phyloP scores from a whole-genome alignment of 208 protist genomes.

The Wallacemonas collosoma region DNA sequence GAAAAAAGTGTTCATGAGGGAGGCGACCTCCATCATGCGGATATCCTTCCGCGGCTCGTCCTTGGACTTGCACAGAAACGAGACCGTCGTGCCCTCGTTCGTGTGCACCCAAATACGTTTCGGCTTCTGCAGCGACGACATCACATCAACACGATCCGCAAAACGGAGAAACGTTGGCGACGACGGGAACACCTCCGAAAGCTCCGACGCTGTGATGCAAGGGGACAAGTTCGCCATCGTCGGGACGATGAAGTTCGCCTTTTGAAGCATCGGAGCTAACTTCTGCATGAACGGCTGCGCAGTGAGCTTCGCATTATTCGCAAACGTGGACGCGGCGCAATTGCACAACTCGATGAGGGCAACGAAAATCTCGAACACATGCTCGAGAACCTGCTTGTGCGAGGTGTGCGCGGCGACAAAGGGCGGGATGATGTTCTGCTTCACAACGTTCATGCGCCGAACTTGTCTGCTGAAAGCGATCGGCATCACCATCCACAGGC shows the following conservation, averaged over 20 bases:
- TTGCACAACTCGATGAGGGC: conserved; percentile 82
- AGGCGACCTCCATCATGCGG: conserved; percentile 96
- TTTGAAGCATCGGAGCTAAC: conserved; percentile 47
- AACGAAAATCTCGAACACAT: conserved; percentile 62
- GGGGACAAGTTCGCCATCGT: conserved; percentile 77
- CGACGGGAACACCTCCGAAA: conserved; percentile 47
- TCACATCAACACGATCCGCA: conserved; percentile 72
- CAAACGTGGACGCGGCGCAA: conserved; percentile 42
- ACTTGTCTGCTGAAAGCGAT: conserved; percentile 68
- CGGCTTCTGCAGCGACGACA: conserved; percentile 92
- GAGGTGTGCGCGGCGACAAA: conserved; percentile 39
- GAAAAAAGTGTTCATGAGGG: conserved; percentile 94
- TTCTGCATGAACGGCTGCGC: conserved; percentile 61
- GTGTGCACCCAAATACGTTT: conserved; percentile 90
- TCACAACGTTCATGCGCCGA: conserved; percentile 37
- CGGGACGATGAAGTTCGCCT: conserved; percentile 64
- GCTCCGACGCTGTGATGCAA: conserved; percentile 30
- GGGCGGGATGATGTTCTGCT: conserved; percentile 45
- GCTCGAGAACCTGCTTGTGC: conserved; percentile 41
- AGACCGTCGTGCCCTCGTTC: conserved; percentile 63
- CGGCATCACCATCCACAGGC: conserved; percentile 86
- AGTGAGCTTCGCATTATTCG: conserved; percentile 38
- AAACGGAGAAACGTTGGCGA: conserved; percentile 75
- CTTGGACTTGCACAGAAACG: conserved; percentile 93
- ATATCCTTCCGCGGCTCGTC: conserved; percentile 96